Conservation (phyloP, 2,329 filamentous ascomycete genomes). For the Thielaviopsis euricoi region DNA sequence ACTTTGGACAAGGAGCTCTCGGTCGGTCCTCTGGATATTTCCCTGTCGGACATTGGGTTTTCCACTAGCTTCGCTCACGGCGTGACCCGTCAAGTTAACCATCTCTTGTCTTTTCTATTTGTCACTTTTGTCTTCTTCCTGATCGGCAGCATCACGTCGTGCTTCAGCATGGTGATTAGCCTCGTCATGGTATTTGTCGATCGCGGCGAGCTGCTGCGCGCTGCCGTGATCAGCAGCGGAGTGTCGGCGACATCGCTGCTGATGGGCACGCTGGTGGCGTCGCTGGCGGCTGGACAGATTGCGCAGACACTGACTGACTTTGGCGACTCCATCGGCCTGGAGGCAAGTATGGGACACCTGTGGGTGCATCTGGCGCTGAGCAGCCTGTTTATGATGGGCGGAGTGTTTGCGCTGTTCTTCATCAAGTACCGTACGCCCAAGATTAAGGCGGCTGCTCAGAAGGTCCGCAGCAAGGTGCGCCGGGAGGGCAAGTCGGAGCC, state of each 20-base stretch:
- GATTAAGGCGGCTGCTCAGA: conserved; percentile 13
- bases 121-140: conserved; percentile 33
- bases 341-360: conserved; percentile 25
- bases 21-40: conserved; percentile 28
- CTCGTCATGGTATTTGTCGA: conserved; percentile 11
- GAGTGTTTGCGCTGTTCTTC: conserved; percentile 15
- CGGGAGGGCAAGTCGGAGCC: conserved; percentile 16
- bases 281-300: conserved; percentile 24
- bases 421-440: conserved; percentile 13
- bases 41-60: conserved; percentile 28
- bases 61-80: conserved; percentile 18
- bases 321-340: conserved; percentile 28
- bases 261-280: conserved; percentile 27
- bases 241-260: conserved; percentile 23
- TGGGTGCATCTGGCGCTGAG: conserved; percentile 31
- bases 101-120: conserved; percentile 32
- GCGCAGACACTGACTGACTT: conserved; percentile 25
- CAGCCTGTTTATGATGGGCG: conserved; percentile 27
- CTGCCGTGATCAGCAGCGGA: conserved; percentile 23
- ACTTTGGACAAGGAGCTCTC: conserved; percentile 30
- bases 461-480: conserved; percentile 17
- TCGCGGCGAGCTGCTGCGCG: conserved; percentile 1
- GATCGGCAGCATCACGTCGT: conserved; percentile 26
- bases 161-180: conserved; percentile 21
- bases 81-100: conserved; percentile 30